A percentile compares a stretch with the other conserved stretches of the same genome.
These are phyloP conservation scores for Carex pumila DNA, from an alignment of 176 grass and related monocot genomes.

Conservation along the genomic window DNA sequence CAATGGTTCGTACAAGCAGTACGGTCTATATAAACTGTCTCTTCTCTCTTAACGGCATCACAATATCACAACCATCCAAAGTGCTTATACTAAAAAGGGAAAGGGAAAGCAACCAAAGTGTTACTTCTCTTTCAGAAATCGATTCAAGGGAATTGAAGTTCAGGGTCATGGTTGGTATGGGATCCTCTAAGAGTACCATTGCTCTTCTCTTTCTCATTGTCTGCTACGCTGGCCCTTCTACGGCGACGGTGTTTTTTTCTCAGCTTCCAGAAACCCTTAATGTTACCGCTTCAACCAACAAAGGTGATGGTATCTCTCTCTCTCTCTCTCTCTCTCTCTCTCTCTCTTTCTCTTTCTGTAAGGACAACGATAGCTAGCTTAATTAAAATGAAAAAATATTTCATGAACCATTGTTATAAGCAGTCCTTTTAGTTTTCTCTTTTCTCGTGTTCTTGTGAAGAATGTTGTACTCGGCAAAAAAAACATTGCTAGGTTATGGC, in stretches of 20 bases:
- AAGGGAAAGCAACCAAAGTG: neutral
- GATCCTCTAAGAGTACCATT: neutral
- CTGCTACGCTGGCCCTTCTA: constrained; percentile 22
- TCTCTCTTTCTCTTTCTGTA: neutral
- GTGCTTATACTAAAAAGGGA: neutral
- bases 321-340: neutral
- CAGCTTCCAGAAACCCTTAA: constrained; percentile 38
- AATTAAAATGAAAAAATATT: too few relatives aligned
- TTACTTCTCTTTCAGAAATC: neutral
- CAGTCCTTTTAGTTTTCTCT: neutral
- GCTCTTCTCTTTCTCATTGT: constrained; percentile 22
- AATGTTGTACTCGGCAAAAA: neutral
- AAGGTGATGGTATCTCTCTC: constrained; percentile 37
- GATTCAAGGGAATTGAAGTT: neutral
- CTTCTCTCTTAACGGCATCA: neutral
- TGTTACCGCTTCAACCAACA: constrained; percentile 30
- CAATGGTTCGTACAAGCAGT: neutral
- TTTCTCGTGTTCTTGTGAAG: neutral
- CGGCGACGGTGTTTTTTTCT: constrained; percentile 37
- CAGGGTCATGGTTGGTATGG: neutral
- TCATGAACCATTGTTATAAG: neutral
- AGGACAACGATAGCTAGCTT: neutral
- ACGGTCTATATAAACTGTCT: neutral
- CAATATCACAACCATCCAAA: neutral
- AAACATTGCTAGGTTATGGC: neutral